These are phyloP conservation scores for Calonectria naviculata DNA, from an alignment of 2,329 filamentous ascomycete genomes.

Conservation along the genomic window DNA sequence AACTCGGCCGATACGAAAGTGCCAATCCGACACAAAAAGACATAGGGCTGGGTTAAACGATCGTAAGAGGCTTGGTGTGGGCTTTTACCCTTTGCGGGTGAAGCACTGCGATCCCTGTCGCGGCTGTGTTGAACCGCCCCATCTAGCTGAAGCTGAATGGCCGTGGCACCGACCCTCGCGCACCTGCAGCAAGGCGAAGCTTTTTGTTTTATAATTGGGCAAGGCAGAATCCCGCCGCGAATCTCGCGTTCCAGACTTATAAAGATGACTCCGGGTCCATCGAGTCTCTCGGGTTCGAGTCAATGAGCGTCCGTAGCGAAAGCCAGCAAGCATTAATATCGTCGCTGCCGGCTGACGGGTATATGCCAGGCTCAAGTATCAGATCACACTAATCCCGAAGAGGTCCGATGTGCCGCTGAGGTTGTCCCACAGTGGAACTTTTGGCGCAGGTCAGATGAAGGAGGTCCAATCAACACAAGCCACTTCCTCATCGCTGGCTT, in stretches of 20 bases:
- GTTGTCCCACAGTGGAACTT: constrained; percentile 1
- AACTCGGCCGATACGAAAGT: neutral
- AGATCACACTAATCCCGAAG: constrained; percentile 22
- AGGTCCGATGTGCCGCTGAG: constrained; percentile 28
- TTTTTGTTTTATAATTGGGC: neutral
- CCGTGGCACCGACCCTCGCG: neutral
- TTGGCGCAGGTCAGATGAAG: neutral
- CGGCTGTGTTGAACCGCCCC: constrained; percentile 1
- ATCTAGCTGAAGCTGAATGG: neutral
- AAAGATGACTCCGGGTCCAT: too few relatives aligned
- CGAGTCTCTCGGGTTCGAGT: neutral
- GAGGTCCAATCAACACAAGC: neutral
- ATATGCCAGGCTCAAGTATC: neutral
- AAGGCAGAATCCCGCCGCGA: neutral
- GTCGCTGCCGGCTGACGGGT: neutral
- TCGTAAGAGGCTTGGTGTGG: neutral
- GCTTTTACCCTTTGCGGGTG: neutral
- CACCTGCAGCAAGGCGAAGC: neutral
- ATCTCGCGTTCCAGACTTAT: too few relatives aligned
- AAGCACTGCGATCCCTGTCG: neutral
- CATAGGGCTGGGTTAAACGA: neutral
- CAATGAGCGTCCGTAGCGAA: neutral
- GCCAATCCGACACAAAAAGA: neutral
- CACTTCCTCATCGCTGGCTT: neutral
- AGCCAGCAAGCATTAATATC: neutral